phyloP scores from a whole-genome alignment of 768 basidiomycete genomes.

The Hygrocybe punicea region DNA sequence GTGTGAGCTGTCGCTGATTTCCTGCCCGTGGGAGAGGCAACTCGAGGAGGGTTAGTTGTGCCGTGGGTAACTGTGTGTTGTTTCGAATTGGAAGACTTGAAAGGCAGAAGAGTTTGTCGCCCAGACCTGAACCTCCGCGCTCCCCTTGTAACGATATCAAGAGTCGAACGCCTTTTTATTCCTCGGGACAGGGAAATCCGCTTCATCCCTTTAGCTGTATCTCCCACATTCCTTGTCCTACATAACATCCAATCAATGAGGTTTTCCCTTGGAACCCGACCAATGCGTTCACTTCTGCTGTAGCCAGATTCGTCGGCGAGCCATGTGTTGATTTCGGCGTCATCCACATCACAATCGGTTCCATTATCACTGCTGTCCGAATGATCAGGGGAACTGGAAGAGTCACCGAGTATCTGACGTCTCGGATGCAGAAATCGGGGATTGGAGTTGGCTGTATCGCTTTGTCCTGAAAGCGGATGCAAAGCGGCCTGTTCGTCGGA shows the following conservation, averaged over 20 bases:
- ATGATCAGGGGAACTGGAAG: not conserved
- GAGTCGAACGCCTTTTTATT: conserved; percentile 15
- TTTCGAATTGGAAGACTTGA: conserved; percentile 11
- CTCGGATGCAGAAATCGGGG: not conserved
- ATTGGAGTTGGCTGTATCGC: not conserved
- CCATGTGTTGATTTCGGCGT: conserved; percentile 12
- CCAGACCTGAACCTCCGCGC: conserved; percentile 30
- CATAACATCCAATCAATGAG: conserved; percentile 71
- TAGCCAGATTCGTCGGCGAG: conserved; percentile 13
- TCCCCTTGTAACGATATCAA: conserved; percentile 41
- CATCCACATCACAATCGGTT: conserved; percentile 1
- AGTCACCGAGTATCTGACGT: not conserved
- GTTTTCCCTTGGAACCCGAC: conserved; percentile 41
- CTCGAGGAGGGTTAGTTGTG: not conserved
- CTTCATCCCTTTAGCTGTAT: conserved; percentile 18
- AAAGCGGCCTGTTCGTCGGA: conserved; percentile 10
- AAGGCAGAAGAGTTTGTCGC: conserved; percentile 39
- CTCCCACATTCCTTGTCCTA: conserved; percentile 36
- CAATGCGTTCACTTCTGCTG: conserved; percentile 27
- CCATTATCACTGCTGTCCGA: not conserved
- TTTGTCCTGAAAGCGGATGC: not conserved
- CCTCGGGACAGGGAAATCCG: conserved; percentile 13
- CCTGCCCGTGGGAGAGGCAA: not conserved
- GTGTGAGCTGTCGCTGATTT: not conserved
- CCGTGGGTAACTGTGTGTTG: no score